Base-by-base conservation (phyloP, 208 protist species). In the Acanthamoeba comandoni region DNA sequence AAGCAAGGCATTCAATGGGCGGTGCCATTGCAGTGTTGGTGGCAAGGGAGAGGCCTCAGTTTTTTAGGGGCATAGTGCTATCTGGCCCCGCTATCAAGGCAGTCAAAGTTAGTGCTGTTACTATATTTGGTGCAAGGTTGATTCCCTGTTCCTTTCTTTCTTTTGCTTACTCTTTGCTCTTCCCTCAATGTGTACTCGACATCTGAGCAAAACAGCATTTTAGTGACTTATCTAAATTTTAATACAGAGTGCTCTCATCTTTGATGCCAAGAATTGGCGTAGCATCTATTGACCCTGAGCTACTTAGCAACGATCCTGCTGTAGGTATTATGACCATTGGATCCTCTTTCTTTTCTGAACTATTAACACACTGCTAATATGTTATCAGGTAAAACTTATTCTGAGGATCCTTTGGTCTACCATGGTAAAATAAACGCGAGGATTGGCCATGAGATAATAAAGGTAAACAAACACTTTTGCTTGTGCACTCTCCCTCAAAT, bases 1-100 rank as follows among this genome's bases (percentile, higher is more conserved):
- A n/a, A n/a, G n/a, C n/a, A n/a, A n/a, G 75, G 43, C 75, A 85
- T 64, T 85, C 75, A 9, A 85, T 85, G 75, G 75, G 75, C 19
- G 75, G 75, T 7, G 55, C 52, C 4, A 85, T 85, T 29, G 75
- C 75, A 11, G 24, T 29, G 5, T 31, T 85, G 19, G 65, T 55
- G 52, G 55, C 55, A 26, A 58, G 65, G 31, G 8, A n/a, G 19
- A 49, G 75, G 2, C 75, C 75, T 19, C 29, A 64, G 8, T 24
- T 39, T 11, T 85, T 24, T 26, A 55, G 53, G 17, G 75, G 75
- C 19, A 55, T 85, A 55, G 75, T 64, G 51, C 48, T 85, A 26
- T 48, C 75, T 1, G 55, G 75, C 1, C 31, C 75, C 12, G 75
- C 75, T 39, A 64, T 85, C 55, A 58, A 85, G 75, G 75, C 53